Evolutionary conservation across 768 basidiomycete species (phyloP), one percentile per base, ranked within the genome.

Genomic region (Leccinum variicolor): DNA sequence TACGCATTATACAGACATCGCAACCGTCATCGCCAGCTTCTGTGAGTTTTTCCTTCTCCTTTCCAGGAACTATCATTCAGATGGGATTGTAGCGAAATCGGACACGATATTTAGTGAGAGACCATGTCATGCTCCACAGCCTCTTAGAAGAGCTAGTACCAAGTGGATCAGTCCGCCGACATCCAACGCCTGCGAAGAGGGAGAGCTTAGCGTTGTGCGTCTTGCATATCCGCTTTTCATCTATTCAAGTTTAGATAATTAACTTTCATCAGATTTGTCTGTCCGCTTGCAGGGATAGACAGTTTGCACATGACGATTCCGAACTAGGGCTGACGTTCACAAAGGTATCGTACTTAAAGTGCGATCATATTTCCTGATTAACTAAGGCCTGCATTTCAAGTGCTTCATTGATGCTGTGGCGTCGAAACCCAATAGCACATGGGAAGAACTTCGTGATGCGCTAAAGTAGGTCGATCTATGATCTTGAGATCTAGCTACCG

Each of bases 281-380:
- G 19, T 68, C 68, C 0, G 66, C 69, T 6, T 70, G 71, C 47
- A 62, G 63, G 11, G 69, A 72, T n/a, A 51, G 50, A 13, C 66
- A 71, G 5, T 3, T 45, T 19, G 69, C 71, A 6, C 57, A 61
- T 14, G 69, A 70, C 45, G 66, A 70, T 39, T 39, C 54, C 13
- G 49, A 52, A 47, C 59, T 39, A 29, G 53, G 36, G 25, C 13
- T 58, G 10, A 70, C 70, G 8, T 68, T 70, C 36, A 69, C 69
- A 15, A 68, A 62, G 68, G 69, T 70, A 17, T 3, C 6, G 7
- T n/a, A 0, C 48, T 25, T 34, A 8, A 17, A n/a, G 4, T n/a
- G 26, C n/a, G 7, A 23, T n/a, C 28, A 5, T 6, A 39, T 45
- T 47, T 43, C 8, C 2, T 1, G 25, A 33, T 46, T 59, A 39